Evolutionary conservation across 257 asterid genomes (phyloP).

Genomic region (Solanum phureja): DNA sequence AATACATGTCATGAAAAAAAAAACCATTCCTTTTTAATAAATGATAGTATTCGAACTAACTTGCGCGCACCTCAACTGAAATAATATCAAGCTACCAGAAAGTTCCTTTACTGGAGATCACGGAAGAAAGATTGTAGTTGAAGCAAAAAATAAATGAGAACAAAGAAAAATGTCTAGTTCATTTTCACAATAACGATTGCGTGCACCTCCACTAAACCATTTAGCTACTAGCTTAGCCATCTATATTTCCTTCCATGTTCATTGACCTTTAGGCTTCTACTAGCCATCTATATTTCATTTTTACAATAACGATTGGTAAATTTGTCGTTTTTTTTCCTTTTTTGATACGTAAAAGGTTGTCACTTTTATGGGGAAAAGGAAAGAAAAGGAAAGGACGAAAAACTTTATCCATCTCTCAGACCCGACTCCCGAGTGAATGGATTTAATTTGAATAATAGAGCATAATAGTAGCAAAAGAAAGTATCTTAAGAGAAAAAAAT

Average conservation of each 20-base stretch:
- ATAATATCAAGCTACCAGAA: background rate
- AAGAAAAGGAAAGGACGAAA: background rate
- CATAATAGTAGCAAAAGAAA: background rate
- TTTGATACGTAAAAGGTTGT: background rate
- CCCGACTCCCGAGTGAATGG: background rate
- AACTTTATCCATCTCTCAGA: background rate
- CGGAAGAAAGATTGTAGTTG: background rate
- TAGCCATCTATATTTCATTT: too few species aligned
- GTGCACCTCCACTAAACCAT: background rate
- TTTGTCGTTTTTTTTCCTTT: background rate
- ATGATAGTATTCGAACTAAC: background rate
- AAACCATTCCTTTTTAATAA: background rate
- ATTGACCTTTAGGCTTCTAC: background rate
- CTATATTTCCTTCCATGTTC: background rate
- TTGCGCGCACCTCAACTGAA: background rate
- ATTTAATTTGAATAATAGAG: background rate
- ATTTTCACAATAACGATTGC: background rate
- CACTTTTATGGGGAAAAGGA: background rate
- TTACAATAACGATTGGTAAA: too few species aligned
- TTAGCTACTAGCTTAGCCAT: background rate
- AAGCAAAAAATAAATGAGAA: background rate
- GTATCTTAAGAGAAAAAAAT: background rate
- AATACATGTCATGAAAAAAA: background rate
- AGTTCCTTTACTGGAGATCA: background rate
- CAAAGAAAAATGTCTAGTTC: background rate